Base-by-base conservation (phyloP, 495 filamentous ascomycete genomes). In the Aspergillus nidulans region DNA sequence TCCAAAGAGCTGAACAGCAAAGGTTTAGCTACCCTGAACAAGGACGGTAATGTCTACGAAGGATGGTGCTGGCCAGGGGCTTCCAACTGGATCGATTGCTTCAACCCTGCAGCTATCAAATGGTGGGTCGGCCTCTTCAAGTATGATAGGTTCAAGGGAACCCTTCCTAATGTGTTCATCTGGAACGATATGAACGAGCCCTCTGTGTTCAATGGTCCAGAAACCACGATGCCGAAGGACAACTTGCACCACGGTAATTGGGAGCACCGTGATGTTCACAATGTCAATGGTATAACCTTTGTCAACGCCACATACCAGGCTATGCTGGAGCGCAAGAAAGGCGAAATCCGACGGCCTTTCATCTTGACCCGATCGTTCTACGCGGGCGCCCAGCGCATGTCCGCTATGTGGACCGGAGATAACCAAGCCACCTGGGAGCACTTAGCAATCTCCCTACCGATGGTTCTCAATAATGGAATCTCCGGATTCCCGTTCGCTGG, bases 161-260 rank as follows among this genome's bases (percentile, higher is more conserved):
- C 90, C 4, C 77, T 85, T 61, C 71, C 84, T 34, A 97, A 96
- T 65, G 82, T 87, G 4, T 96, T 90, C 74, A 85, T 97, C 65
- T 98, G 94, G 94, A 98, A 98, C 69, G 94, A 98, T 66, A 98
- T 98, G 94, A 98, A 97, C 63, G 94, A 98, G 73, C 94, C 94
- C 0, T 97, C 94, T 0, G 94, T 98, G 7, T 98, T 98, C 77
- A 96, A 97, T 65, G 94, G 94, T 0, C 94, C 94, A 0, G 94
- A 98, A 68, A 95, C 89, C 10, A 65, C 92, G 26, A 96, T 96
- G 91, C 94, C 94, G 41, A 96, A 95, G 70, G 94, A 98, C 73
- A 97, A 97, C 66, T 68, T 97, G 36, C 94, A 97, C 68, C 69
- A 87, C 60, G 94, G 81, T 23, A 83, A 88, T 68, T 98, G 94